Evolutionary conservation across 371 early-diverging fungal genomes (phyloP).

Genomic region (Dinochytrium kinnereticum): DNA sequence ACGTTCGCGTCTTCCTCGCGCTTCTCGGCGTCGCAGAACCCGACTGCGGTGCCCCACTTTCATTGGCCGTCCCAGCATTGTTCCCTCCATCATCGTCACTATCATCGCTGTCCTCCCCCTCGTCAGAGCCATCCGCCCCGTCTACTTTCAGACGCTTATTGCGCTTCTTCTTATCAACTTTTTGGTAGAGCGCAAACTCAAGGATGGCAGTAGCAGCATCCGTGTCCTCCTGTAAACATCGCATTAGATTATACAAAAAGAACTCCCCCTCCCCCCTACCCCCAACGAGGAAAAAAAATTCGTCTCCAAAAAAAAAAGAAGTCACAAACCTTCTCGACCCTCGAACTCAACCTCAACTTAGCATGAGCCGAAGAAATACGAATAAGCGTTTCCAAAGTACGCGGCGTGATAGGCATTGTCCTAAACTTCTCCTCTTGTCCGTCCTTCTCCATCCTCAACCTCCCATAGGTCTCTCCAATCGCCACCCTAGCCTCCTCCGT

Average conservation of each 20-base stretch:
- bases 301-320: conserved; percentile 1
- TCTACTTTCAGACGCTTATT: conserved; percentile 42
- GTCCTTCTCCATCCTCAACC: conserved; percentile 70
- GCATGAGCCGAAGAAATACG: conserved; percentile 99
- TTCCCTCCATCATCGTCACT: conserved; percentile 29
- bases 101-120: conserved; percentile 30
- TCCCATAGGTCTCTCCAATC: conserved; percentile 80
- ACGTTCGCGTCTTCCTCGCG: not conserved
- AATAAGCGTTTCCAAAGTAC: conserved; percentile 99
- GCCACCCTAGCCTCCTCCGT: conserved; percentile 71
- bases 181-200: conserved; percentile 92
- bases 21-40: too few species aligned
- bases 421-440: conserved; percentile 64
- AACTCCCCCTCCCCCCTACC: too few species aligned
- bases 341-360: conserved; percentile 85
- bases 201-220: conserved; percentile 84
- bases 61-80: too few species aligned
- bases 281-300: not conserved
- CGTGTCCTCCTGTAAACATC: conserved; percentile 71
- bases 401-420: conserved; percentile 91
- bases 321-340: conserved; percentile 65
- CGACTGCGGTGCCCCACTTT: too few species aligned
- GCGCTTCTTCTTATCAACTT: conserved; percentile 71
- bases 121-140: conserved; percentile 52
- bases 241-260: conserved; percentile 21